Conservation (phyloP, 1,284 basidiomycete genomes). For the Malassezia vespertilionis region DNA sequence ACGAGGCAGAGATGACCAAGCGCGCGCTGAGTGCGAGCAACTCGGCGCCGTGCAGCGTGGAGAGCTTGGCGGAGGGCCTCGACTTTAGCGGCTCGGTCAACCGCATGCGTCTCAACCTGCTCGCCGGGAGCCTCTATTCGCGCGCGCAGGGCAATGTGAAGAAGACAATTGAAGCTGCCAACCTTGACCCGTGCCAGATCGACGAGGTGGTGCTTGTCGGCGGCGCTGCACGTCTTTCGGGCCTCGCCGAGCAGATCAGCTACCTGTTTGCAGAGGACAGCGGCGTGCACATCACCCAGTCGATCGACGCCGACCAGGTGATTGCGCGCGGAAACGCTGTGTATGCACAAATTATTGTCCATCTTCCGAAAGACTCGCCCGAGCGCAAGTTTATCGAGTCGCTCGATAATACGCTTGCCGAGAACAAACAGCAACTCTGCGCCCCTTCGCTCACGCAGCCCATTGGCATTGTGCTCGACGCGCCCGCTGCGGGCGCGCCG, state of each 20-base stretch:
- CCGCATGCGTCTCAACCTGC: slow-evolving; percentile 82
- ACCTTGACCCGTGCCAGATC: slow-evolving; percentile 65
- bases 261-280: slow-evolving; percentile 60
- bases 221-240: slow-evolving; percentile 72
- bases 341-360: slow-evolving; percentile 56
- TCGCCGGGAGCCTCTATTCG: slow-evolving; percentile 64
- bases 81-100: slow-evolving; percentile 91
- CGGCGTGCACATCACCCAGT: slow-evolving; percentile 53
- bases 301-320: slow-evolving; percentile 73
- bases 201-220: slow-evolving; percentile 78
- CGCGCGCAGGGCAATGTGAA: slow-evolving; percentile 58
- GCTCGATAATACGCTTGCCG: slow-evolving; percentile 32
- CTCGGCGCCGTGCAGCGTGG: slow-evolving; percentile 77
- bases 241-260: slow-evolving; percentile 64
- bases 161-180: slow-evolving; percentile 57
- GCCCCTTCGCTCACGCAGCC: slow-evolving; percentile 49
- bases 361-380: slow-evolving; percentile 22
- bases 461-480: slow-evolving; percentile 70
- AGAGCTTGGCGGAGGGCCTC: slow-evolving; percentile 84
- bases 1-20: slow-evolving; percentile 90
- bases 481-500: slow-evolving; percentile 47
- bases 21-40: slow-evolving; percentile 78
- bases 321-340: slow-evolving; percentile 78
- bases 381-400: slow-evolving; percentile 28
- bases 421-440: slow-evolving; percentile 48